Evolutionary conservation across 371 early-diverging fungal genomes (phyloP), one percentile per base, ranked within the genome.

Genomic region (Mortierella sp.): DNA sequence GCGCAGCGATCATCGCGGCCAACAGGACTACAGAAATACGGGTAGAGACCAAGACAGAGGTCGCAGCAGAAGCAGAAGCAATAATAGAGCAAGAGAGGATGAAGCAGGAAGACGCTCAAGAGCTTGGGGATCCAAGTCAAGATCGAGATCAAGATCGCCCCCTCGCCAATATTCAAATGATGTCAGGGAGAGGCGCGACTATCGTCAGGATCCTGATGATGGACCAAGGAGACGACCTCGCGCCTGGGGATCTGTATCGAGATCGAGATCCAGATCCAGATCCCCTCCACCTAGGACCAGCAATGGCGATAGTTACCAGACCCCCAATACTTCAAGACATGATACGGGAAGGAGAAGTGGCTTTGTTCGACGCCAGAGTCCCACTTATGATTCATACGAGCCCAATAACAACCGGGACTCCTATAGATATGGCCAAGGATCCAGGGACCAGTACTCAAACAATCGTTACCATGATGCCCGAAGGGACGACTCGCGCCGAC

Each of bases 351-450:
- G 21, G 26, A 26, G 70, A 30, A 45, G 19, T n/a, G 47, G 62
- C 21, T 45, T 51, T 5, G 63, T 55, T 15, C 62, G 68, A 37
- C 30, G 75, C 48, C 57, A 51, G 21, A 75, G 75, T 19, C 75
- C 75, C 9, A 67, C 53, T 16, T 70, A 75, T 21, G 75, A 75
- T 23, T 58, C 44, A 1, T 75, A 70, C 59, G 60, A 58, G 18
- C 43, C 70, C 11, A 37, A 62, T 16, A 3, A 11, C 28, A 29
- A 48, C 23, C 70, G 52, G 15, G 48, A 25, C n/a, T 30, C n/a
- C 28, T 19, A 47, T 29, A 25, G 62, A n/a, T 48, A 56, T 12
- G 59, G 58, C 26, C 47, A 44, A 26, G 52, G 60, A 46, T 29
- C 30, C 19, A 58, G 55, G 21, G 6, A 21, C 23, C 18, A n/a